Conservation (phyloP, 805 yeast species). For the Candida pseudofarinosa region DNA sequence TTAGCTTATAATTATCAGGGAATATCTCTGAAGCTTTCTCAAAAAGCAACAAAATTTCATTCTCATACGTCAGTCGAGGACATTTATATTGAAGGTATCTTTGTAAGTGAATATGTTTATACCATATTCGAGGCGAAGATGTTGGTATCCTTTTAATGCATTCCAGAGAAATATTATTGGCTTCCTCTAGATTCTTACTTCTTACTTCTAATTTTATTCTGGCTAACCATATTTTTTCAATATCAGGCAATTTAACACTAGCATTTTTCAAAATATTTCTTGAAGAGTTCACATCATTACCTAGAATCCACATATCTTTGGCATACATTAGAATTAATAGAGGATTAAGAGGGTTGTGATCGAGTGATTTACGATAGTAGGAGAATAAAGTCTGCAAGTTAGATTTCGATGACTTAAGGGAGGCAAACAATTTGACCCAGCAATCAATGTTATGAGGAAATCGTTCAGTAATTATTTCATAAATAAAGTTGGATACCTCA, state of each 20-base stretch:
- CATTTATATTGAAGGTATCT: conserved; percentile 10
- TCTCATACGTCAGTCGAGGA: conserved; percentile 3
- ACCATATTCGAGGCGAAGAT: conserved; percentile 51
- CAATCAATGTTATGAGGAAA: conserved; percentile 43
- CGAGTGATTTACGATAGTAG: conserved; percentile 52
- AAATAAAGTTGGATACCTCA: conserved; percentile 45
- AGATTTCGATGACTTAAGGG: conserved; percentile 20
- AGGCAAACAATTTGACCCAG: conserved; percentile 48
- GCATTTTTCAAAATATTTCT: conserved; percentile 50
- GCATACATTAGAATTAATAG: conserved; percentile 66
- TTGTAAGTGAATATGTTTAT: conserved; percentile 41
- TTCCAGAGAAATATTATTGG: conserved; percentile 27
- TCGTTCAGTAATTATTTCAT: conserved; percentile 41
- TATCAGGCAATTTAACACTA: conserved; percentile 36
- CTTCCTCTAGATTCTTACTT: conserved; percentile 36
- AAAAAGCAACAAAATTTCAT: conserved; percentile 18
- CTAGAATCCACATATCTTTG: conserved; percentile 57
- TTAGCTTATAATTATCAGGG: conserved; percentile 50
- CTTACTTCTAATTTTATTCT: conserved; percentile 60
- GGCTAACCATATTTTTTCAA: conserved; percentile 66
- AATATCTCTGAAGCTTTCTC: conserved; percentile 46
- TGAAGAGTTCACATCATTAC: conserved; percentile 48
- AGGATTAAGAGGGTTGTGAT: conserved; percentile 45
- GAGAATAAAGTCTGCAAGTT: conserved; percentile 12
- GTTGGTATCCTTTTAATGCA: conserved; percentile 12